Conservation (phyloP, 257 asterid genomes). For the Fraxinus americana region DNA sequence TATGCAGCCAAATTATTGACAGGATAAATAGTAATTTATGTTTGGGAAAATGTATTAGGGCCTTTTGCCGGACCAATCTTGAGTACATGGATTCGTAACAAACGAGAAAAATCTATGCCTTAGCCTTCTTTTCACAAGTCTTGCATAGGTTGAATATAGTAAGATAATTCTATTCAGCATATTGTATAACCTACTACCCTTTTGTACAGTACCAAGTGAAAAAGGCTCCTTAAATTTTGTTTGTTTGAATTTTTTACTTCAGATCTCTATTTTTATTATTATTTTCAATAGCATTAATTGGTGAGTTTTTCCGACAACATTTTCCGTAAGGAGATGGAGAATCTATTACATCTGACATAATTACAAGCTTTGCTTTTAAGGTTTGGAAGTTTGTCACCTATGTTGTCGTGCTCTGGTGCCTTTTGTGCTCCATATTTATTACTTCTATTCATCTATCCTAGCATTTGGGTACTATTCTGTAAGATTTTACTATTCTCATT, state of each 20-base stretch:
- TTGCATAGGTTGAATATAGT: neutral
- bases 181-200: no score
- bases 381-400: neutral
- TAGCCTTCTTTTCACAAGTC: neutral
- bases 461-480: constrained; percentile 1
- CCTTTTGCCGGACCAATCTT: neutral
- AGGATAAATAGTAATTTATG: neutral
- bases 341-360: neutral
- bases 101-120: neutral
- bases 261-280: neutral
- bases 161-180: no score
- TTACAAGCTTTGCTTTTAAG: neutral
- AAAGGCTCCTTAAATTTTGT: neutral
- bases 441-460: neutral
- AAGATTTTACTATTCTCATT: constrained; percentile 16
- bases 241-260: neutral
- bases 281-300: neutral
- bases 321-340: neutral
- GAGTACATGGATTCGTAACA: neutral
- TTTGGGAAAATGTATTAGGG: no score
- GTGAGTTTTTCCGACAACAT: neutral
- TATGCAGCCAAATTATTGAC: no score
- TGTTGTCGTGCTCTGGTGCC: neutral
- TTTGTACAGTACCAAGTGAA: no score
- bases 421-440: constrained; percentile 5